These are phyloP conservation scores for Vinca minor DNA, from an alignment of 257 asterid species.

Conservation along the genomic window DNA sequence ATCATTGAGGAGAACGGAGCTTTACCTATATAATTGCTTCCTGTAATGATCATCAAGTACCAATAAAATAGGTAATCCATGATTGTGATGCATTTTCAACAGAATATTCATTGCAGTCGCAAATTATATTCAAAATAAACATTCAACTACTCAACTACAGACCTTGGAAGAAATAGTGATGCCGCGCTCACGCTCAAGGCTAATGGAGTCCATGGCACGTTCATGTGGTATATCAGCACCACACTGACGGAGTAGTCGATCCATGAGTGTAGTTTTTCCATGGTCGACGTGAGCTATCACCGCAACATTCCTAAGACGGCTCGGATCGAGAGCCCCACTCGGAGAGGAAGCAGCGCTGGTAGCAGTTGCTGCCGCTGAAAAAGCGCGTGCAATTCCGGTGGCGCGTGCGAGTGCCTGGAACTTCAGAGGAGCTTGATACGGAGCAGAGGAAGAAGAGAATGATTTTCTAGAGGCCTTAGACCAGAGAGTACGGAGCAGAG, in stretches of 20 bases:
- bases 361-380: constrained; percentile 44
- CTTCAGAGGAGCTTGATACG: constrained; percentile 16
- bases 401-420: constrained; percentile 26
- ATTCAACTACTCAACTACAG: background rate
- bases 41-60: background rate
- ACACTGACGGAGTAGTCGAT: constrained; percentile 92
- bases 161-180: constrained; percentile 97
- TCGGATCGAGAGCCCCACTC: constrained; percentile 46
- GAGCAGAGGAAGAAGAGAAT: constrained; percentile 16
- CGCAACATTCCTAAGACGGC: constrained; percentile 73
- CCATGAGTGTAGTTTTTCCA: constrained; percentile 98
- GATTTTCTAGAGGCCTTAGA: constrained; percentile 42
- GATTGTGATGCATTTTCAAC: background rate
- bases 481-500: constrained; percentile 54
- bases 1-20: background rate
- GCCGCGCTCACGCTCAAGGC: constrained; percentile 95
- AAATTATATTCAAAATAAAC: background rate
- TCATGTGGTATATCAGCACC: constrained; percentile 97
- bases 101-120: background rate
- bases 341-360: constrained; percentile 29
- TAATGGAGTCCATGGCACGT: constrained; percentile 86
- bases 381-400: constrained; percentile 30
- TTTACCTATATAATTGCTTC: background rate
- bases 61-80: background rate
- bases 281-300: constrained; percentile 98